Evolutionary conservation across 2,329 filamentous ascomycete species (phyloP).

Genomic region (Helotiales sp.): DNA sequence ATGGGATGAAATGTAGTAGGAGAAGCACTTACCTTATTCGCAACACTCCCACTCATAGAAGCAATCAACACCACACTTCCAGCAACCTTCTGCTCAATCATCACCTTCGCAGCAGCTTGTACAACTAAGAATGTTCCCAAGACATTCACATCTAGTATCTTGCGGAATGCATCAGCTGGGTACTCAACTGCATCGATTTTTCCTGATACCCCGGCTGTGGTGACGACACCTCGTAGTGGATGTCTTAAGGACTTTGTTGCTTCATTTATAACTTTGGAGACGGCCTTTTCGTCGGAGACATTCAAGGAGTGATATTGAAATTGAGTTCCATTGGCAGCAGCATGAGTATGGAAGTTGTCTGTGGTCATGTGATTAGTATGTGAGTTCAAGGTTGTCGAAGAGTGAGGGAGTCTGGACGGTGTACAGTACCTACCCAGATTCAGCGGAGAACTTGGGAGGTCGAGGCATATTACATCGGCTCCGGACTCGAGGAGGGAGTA

Average conservation of each 20-base stretch:
- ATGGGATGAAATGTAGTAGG: neutral
- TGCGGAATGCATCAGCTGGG: slow-evolving; percentile 57
- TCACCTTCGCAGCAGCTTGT: slow-evolving; percentile 64
- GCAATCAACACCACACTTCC: slow-evolving; percentile 61
- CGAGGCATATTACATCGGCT: slow-evolving; percentile 49
- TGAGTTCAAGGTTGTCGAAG: neutral
- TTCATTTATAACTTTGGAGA: slow-evolving; percentile 34
- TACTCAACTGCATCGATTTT: slow-evolving; percentile 48
- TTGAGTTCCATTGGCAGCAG: neutral
- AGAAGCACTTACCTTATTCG: slow-evolving; percentile 58
- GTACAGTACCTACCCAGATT: slow-evolving; percentile 37
- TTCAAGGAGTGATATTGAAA: slow-evolving; percentile 43
- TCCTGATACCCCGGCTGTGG: slow-evolving; percentile 51
- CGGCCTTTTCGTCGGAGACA: slow-evolving; percentile 41
- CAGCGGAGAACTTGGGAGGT: slow-evolving; percentile 41
- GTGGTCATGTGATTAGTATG: neutral
- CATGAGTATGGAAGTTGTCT: slow-evolving; percentile 4
- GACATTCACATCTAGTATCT: slow-evolving; percentile 70
- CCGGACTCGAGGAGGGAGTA: slow-evolving; percentile 49
- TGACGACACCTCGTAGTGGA: slow-evolving; percentile 33
- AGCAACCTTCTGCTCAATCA: slow-evolving; percentile 42
- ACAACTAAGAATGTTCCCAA: slow-evolving; percentile 71
- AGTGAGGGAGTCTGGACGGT: no score
- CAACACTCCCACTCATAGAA: slow-evolving; percentile 65
- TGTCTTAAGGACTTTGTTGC: neutral